Evolutionary conservation across 2,329 filamentous ascomycete genomes (phyloP).

Genomic region (Fusarium sp.): DNA sequence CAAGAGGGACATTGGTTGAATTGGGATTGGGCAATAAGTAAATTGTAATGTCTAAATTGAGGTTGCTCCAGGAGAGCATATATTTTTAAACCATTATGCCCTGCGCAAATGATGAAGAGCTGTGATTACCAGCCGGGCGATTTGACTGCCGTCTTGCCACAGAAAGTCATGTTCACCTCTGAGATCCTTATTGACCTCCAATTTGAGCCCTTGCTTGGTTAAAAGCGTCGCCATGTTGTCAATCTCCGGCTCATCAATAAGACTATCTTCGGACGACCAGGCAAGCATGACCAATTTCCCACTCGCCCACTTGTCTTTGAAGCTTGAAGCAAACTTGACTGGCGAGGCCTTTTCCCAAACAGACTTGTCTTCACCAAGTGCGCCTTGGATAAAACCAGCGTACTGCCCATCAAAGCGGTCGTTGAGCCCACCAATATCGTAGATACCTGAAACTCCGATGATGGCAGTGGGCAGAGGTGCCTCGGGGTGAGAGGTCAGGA

Average conservation of each 20-base stretch:
- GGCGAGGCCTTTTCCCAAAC: constrained; percentile 70
- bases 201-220: constrained; percentile 52
- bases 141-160: constrained; percentile 70
- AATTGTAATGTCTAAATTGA: constrained; percentile 35
- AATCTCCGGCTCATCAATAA: constrained; percentile 69
- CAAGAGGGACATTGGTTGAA: not conserved
- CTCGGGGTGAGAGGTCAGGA: constrained; percentile 44
- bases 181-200: constrained; percentile 57
- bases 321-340: constrained; percentile 57
- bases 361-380: constrained; percentile 68
- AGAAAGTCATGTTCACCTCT: constrained; percentile 72
- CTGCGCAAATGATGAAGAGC: constrained; percentile 42
- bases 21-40: not conserved
- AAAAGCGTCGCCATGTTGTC: constrained; percentile 67
- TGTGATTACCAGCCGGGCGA: constrained; percentile 62
- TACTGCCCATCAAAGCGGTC: constrained; percentile 64
- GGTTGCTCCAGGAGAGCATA: not conserved
- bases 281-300: constrained; percentile 56
- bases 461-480: constrained; percentile 63
- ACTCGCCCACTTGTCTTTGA: constrained; percentile 55
- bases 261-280: constrained; percentile 61
- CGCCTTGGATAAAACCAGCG: constrained; percentile 66
- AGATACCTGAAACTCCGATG: constrained; percentile 75
- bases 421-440: constrained; percentile 70
- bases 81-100: constrained; percentile 1